phyloP scores from a whole-genome alignment of 2,329 filamentous ascomycete genomes.

The Phaeosphaeriaceae sp. region DNA sequence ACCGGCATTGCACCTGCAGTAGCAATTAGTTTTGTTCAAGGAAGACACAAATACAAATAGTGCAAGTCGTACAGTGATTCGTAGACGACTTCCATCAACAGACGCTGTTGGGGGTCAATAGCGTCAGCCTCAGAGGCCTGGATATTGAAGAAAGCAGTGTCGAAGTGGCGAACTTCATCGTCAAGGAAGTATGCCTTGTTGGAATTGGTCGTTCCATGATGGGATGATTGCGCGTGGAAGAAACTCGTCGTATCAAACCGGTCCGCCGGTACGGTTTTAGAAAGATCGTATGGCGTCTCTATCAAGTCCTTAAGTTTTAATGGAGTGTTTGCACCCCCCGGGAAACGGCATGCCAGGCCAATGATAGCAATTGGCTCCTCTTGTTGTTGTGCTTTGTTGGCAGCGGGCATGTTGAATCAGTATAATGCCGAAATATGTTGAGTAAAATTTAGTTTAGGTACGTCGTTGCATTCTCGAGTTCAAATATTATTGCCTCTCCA shows the following conservation, averaged over 20 bases:
- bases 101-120: constrained; percentile 29
- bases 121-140: constrained; percentile 9
- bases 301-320: constrained; percentile 44
- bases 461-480: background rate
- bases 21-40: background rate
- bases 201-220: background rate
- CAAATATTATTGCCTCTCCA: background rate
- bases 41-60: constrained; percentile 10
- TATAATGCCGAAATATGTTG: background rate
- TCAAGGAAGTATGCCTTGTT: constrained; percentile 7
- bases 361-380: constrained; percentile 20
- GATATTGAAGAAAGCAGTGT: constrained; percentile 23
- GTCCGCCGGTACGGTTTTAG: background rate
- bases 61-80: constrained; percentile 17
- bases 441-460: background rate
- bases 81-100: constrained; percentile 23
- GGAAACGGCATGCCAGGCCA: constrained; percentile 34
- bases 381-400: too few species aligned
- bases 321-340: constrained; percentile 36
- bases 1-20: constrained; percentile 3
- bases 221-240: background rate
- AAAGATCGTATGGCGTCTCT: constrained; percentile 9
- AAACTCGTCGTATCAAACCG: background rate
- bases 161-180: constrained; percentile 15
- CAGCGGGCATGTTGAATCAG: too few species aligned